Evolutionary conservation across 73 alveolate species (phyloP).

Genomic region (Paramecium caudatum): DNA sequence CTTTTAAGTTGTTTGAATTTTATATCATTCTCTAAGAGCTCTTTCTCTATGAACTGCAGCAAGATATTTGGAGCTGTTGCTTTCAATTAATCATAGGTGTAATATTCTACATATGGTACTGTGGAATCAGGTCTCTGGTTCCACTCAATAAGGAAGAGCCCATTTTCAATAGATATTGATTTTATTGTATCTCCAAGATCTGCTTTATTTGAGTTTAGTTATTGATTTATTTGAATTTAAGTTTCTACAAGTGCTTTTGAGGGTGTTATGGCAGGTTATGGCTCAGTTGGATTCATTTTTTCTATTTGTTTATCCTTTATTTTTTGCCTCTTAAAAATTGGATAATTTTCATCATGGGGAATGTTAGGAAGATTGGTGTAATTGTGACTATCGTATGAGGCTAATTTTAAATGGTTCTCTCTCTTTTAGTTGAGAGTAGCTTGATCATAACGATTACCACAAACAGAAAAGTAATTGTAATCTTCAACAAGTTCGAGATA

Average conservation of each 20-base stretch:
- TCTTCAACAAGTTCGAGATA: slow-evolving; percentile 36
- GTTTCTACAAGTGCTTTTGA: too few relatives aligned
- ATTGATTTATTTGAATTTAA: not conserved
- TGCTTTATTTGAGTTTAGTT: not conserved
- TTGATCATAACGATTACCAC: slow-evolving; percentile 36
- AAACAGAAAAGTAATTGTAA: slow-evolving; percentile 13
- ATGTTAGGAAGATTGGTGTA: not conserved
- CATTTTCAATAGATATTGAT: slow-evolving; percentile 1
- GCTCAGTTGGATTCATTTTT: too few relatives aligned
- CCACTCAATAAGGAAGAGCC: slow-evolving; percentile 1
- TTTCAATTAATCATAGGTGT: not conserved
- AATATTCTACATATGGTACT: not conserved
- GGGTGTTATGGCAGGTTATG: too few relatives aligned
- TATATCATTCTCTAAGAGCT: not conserved
- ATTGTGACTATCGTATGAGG: not conserved
- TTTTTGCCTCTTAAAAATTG: slow-evolving; percentile 49
- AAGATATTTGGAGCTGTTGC: slow-evolving; percentile 31
- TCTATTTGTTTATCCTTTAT: not conserved
- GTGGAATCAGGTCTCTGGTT: not conserved
- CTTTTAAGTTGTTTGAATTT: slow-evolving; percentile 6
- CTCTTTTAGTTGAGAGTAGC: not conserved
- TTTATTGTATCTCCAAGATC: not conserved
- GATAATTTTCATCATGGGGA: slow-evolving; percentile 27
- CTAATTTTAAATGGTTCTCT: not conserved
- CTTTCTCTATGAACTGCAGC: not conserved